Evolutionary conservation across 1,284 basidiomycete species (phyloP), one percentile per base, ranked within the genome.

Genomic region (Ustilago bromivora): DNA sequence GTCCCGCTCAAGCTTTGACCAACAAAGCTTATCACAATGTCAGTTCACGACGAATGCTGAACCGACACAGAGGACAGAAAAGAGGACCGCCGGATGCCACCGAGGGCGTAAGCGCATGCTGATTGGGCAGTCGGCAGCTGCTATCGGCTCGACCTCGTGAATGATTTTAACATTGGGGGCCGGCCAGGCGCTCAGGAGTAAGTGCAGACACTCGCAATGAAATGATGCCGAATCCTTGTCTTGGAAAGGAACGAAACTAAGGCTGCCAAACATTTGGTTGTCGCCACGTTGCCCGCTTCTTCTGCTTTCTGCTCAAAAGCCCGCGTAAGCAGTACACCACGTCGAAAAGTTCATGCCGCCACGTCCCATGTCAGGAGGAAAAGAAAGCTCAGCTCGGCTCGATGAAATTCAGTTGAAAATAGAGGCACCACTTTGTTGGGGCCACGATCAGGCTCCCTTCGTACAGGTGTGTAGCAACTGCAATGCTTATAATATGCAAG

Each of bases 351-450:
- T 46, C 43, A 6, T 46, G 43, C n/a, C 31, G 31, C 13, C 40
- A 51, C 32, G 47, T 60, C 58, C 52, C 58, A 60, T 60, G 58
- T 60, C 58, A 60, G 47, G 58, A 60, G 58, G 23, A 36, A n/a
- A 56, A 23, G 36, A 40, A 56, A 55, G n/a, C 12, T 23, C 34
- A 55, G 34, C 43, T 59, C 57, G 43, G 32, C 46, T 19, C 28
- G 15, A 32, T 34, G 36, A 36, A 34, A 32, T 23, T 60, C 23
- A 28, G 23, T 28, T 28, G 23, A 28, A 28, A 28, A 28, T 28
- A 28, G 23, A 28, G 23, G 23, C 23, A 28, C 23, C 23, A 28
- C 23, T 28, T 28, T 2, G 23, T 28, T 28, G 23, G 23, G 23
- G 23, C 23, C 23, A 28, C 23, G 23, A 28, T 28, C 23, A 28